Base-by-base conservation (phyloP, 352 stramenopile species). In the Pythium phragmitis region DNA sequence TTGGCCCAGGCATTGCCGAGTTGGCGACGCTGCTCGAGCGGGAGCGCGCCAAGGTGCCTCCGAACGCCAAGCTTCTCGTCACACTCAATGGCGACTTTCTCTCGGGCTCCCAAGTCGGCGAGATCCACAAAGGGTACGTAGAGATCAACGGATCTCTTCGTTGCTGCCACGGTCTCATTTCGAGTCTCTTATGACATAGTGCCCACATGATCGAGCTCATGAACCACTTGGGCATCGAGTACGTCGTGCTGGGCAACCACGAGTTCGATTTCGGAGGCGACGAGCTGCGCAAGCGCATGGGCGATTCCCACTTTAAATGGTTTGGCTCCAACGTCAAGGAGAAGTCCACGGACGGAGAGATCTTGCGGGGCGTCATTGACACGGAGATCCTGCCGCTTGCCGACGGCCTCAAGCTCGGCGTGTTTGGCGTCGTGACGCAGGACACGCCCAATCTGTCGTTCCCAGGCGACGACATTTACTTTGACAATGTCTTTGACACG, bases 11-110 rank as follows among this genome's bases (percentile, higher is more conserved):
- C 2, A 82, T 89, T 33, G 79, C 78, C 14, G 75, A 90, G 61
- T 72, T 90, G 21, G 81, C 81, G 34, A 85, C 81, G n/a, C 62
- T 92, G 23, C 58, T 92, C 14, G 70, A 84, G 42, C 69, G 68
- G 0, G 75, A 89, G 48, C 75, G 72, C 16, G 70, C 74, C 16
- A 57, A 61, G 11, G 50, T 91, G 19, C 69, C 80, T 2, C 37
- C 74, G 0, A 71, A 87, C 45, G 72, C 75, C 19, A 87, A 77
- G 47, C 69, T 89, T 39, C 64, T 92, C 36, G 76, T 90, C 4
- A 92, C 83, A 45, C 70, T 92, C 19, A 92, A 92, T 51, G 83
- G 83, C 39, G 83, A 92, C 63, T 92, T 92, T 55, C 64, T 92
- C 6, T 92, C 80, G 0, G 80, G 79, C 7, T 92, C 80, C 0